Base-by-base conservation (phyloP, 257 asterid species). In the Catharanthus roseus region DNA sequence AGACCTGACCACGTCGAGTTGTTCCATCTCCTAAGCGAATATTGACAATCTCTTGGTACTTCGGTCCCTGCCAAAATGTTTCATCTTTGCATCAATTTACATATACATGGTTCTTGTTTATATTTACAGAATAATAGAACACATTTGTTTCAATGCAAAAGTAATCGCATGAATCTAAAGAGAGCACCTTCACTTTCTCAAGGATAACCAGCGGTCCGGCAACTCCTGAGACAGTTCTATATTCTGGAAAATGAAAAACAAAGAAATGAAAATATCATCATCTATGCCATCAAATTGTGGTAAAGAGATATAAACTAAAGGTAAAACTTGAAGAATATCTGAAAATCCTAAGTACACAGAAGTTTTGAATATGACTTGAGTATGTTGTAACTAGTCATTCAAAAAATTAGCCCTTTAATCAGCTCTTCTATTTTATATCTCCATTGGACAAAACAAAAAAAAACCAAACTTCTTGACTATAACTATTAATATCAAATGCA, bases 181-280 rank as follows among this genome's bases (percentile, higher is more conserved):
- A 50, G 41, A 78, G 72, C 76, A 91, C 99, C 99, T 95, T 95
- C 75, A 95, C 99, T 90, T 95, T 95, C 45, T 95, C 99, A 16
- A 95, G 96, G 76, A 95, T 95, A 77, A 95, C 99, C 44, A 95
- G 90, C 72, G 99, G 99, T 67, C 99, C 99, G 74, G 99, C 99
- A 73, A 91, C 99, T 77, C 99, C 97, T 50, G 98, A 95, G 77
- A 95, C 98, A 68, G 99, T 95, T 78, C 99, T 88, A 67, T 95
- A 95, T 82, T 95, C 99, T 95, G 97, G 82, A 84, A 54, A 36
- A 67, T 53, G 38, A 68, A 11, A 73, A 36, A 68, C 36, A 54
- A 1, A 56, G 23, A 54, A 56, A 15, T 34, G 45, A 19, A 8
- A 7, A 62, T 34, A 34, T 34, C 67, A 61, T 33, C 67, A 61